Percentiles rank a stretch among this genome's conserved stretches.
These are phyloP conservation scores for Polyrhizophydium stewartii DNA, from an alignment of 371 early-diverging fungal genomes.

Conservation along the genomic window DNA sequence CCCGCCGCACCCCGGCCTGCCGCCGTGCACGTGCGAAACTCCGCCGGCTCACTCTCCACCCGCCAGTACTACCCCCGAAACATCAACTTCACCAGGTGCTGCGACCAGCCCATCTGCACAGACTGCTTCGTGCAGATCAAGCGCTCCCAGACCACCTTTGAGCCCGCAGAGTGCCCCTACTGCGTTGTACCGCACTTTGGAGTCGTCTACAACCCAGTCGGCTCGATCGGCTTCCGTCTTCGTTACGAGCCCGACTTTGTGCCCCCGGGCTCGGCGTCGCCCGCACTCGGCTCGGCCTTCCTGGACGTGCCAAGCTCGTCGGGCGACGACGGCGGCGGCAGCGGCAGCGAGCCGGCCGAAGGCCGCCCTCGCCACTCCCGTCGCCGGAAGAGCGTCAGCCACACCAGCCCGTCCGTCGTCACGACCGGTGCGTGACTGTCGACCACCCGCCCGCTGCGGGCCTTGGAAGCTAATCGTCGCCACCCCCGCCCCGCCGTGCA, in stretches of 20 bases:
- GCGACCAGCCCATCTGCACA: constrained; percentile 92
- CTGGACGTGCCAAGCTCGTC: no score
- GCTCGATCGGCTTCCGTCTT: constrained; percentile 8
- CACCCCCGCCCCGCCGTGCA: constrained; percentile 44
- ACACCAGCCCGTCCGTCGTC: neutral
- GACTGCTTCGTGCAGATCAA: constrained; percentile 93
- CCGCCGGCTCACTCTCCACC: neutral
- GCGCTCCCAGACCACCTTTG: constrained; percentile 44
- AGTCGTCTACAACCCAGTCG: constrained; percentile 61
- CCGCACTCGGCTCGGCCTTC: no score
- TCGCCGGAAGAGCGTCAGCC: neutral
- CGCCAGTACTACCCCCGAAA: constrained; percentile 77
- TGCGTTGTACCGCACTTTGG: constrained; percentile 86
- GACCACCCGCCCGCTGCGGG: constrained; percentile 56
- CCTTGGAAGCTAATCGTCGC: constrained; percentile 65
- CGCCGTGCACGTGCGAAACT: neutral
- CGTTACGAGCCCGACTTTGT: neutral
- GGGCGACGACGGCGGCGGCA: no score
- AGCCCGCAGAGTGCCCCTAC: constrained; percentile 78
- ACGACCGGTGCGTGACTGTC: constrained; percentile 22
- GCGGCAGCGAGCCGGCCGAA: no score
- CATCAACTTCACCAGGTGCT: constrained; percentile 90
- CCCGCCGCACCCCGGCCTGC: no score
- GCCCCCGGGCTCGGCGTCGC: no score
- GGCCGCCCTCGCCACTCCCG: no score